Evolutionary conservation across 1,284 basidiomycete species (phyloP), one percentile per base, ranked within the genome.

Genomic region (Ceratobasidium sp.): DNA sequence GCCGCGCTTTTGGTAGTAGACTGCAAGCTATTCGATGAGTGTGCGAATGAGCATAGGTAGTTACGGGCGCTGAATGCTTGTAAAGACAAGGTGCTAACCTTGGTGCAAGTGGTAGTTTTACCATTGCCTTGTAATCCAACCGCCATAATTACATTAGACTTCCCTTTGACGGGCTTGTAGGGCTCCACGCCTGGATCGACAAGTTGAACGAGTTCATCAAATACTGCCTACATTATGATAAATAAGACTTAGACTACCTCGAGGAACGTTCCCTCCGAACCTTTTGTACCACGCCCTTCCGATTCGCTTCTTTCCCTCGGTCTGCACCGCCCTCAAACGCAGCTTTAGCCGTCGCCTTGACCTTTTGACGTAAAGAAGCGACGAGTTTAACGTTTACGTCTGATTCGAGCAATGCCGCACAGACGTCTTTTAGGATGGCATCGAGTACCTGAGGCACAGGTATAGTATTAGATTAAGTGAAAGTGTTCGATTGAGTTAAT

Each of bases 301-400:
- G 88, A 80, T 92, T 95, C 49, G 86, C 83, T 66, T 96, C 94
- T 79, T 92, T 93, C 24, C 88, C 85, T 81, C 93, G 91, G 78
- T 95, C 92, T 61, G 86, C 86, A 78, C 85, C 87, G 53, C 86
- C 85, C 77, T 96, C 95, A 63, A 94, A 80, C 9, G 89, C 84
- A 9, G 90, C 87, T 79, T 94, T 90, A 72, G 95, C 93, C 80
- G 93, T 96, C 24, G 88, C 86, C 84, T 94, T 97, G 81, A 98
- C 95, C 81, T 95, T 95, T 77, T 92, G 90, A 77, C 96, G 88
- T 74, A 98, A 83, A 73, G 90, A 89, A 9, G 94, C 88, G 31
- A 98, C 98, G 27, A 99, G 89, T 81, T 96, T 97, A 79, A 99
- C 97, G 81, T 99, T 99, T 76, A 99, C 97, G 83, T 99, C 98